phyloP scores from a whole-genome alignment of 1,284 basidiomycete genomes.

The Ceratobasidium sp. region DNA sequence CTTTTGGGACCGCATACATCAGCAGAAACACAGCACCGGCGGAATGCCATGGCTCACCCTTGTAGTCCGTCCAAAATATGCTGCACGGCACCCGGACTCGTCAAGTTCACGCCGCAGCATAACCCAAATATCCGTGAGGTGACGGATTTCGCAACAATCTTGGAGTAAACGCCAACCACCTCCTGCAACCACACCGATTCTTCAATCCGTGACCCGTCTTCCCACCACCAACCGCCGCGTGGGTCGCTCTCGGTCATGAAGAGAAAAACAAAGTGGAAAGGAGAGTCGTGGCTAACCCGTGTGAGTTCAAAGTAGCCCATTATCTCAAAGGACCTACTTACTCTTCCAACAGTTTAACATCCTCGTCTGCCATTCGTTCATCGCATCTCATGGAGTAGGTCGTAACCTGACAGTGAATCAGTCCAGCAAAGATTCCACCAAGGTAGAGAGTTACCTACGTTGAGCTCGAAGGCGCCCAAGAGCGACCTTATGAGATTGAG shows the following conservation, averaged over 20 bases:
- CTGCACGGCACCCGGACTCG: background rate
- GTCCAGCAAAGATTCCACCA: no score
- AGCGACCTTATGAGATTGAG: no score
- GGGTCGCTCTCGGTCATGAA: slow-evolving; percentile 8
- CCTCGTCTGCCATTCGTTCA: background rate
- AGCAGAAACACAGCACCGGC: no score
- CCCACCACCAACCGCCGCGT: background rate
- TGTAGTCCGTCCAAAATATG: background rate
- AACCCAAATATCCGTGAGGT: slow-evolving; percentile 2
- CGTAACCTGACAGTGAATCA: no score
- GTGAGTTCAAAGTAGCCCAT: background rate
- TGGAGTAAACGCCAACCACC: background rate
- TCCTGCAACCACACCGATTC: background rate
- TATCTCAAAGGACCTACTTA: background rate
- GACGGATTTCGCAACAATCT: background rate
- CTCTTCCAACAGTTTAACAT: background rate
- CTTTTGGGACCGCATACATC: background rate
- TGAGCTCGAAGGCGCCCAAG: no score
- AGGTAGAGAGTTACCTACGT: no score
- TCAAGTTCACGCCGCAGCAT: slow-evolving; percentile 10
- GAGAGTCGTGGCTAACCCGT: background rate
- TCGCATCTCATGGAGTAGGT: no score
- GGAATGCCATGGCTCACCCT: background rate
- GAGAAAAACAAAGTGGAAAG: background rate
- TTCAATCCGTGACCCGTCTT: background rate